Evolutionary conservation across 2,329 filamentous ascomycete genomes (phyloP), one percentile per base, ranked within the genome.

Genomic region (Claviceps maximensis): DNA sequence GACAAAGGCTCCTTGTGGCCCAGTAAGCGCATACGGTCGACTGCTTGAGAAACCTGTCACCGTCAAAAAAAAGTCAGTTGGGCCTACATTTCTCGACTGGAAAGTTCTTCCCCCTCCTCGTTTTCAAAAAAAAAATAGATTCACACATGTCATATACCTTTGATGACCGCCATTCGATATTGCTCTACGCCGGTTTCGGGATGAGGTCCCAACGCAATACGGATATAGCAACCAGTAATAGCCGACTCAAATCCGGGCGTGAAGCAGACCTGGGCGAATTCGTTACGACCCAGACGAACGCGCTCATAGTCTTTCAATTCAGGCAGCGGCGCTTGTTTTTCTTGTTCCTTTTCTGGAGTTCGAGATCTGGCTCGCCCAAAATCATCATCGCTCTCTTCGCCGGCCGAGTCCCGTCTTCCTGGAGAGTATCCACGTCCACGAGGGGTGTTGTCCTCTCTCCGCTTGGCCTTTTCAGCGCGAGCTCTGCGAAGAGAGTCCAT

Each of bases 241-340:
- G 86, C 78, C 9, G 86, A 73, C 53, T 95, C 87, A 59, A 98
- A 96, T 4, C 84, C 84, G 12, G 93, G 93, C 60, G 90, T 91
- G 72, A 95, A 95, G 75, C 89, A 96, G 53, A 95, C 86, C 62
- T 91, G 83, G 7, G 86, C 85, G 66, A 98, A 95, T 63, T 89
- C 87, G 59, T 80, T 86, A 57, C 93, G 82, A 49, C 90, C 88
- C 54, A 98, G 79, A 54, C 89, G 82, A 51, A 91, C 81, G 50
- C 87, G 82, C 64, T 97, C 86, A 58, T 91, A 82, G 66, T 97
- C 89, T n/a, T 77, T 78, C 21, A 95, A 73, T 38, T 86, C 82
- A 2, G 87, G 82, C 27, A 83, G 84, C 15, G 81, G 80, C 29
- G 93, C 72, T 40, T 86, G 81, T 3, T 87, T 84, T 27, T 81